phyloP scores from a whole-genome alignment of 352 stramenopile genomes.

The Phytophthora pistaciae region DNA sequence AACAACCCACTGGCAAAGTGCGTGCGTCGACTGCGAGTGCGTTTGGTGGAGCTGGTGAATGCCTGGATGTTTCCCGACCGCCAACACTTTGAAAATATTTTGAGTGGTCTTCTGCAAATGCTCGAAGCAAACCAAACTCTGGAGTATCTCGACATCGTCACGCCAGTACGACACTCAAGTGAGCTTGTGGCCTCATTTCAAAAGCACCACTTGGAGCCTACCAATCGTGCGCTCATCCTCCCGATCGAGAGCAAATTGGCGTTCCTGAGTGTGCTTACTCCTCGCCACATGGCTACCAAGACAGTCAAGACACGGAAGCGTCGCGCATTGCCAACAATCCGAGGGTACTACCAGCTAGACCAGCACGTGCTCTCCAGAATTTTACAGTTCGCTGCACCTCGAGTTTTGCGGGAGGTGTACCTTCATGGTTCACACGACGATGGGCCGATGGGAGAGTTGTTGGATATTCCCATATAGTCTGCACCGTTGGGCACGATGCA shows the following conservation, averaged over 20 bases:
- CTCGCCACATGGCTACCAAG: background rate
- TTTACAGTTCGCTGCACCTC: background rate
- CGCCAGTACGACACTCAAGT: slow-evolving; percentile 11
- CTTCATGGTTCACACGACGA: background rate
- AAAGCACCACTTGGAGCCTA: slow-evolving; percentile 16
- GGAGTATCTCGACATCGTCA: slow-evolving; percentile 25
- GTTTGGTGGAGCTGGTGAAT: too few species aligned
- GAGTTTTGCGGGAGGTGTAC: background rate
- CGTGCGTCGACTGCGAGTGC: too few species aligned
- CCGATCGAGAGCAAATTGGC: slow-evolving; percentile 16
- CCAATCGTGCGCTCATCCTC: background rate
- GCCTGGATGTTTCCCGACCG: too few species aligned
- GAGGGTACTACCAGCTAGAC: background rate
- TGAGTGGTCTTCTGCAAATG: slow-evolving; percentile 18
- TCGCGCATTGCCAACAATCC: background rate
- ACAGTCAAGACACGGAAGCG: background rate
- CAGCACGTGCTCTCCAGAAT: background rate
- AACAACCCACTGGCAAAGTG: too few species aligned
- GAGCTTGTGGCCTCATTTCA: slow-evolving; percentile 14
- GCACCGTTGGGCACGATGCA: too few species aligned
- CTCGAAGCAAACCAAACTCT: slow-evolving; percentile 12
- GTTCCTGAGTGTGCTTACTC: slow-evolving; percentile 15
- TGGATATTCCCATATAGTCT: background rate
- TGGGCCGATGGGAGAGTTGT: background rate
- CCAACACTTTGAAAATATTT: too few species aligned